Percentiles rank a stretch among this genome's conserved stretches.
These are phyloP conservation scores for Penicillium sumatraense DNA, from an alignment of 2,329 filamentous ascomycete genomes.

Conservation along the genomic window DNA sequence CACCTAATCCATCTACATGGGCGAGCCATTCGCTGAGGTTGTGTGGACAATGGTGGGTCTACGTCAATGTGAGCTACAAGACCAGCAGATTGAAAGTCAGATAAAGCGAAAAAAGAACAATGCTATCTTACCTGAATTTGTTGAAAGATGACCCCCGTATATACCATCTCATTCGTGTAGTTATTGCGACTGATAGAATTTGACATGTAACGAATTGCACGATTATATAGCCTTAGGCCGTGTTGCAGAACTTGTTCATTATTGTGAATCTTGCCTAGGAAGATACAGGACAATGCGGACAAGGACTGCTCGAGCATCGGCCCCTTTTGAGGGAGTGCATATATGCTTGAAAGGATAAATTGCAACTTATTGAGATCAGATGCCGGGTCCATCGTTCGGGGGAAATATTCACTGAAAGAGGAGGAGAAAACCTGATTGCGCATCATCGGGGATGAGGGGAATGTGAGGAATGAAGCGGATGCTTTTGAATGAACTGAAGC, in stretches of 20 bases:
- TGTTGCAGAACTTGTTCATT: conserved; percentile 8
- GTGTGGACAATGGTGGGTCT: conserved; percentile 5
- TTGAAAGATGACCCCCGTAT: conserved; percentile 6
- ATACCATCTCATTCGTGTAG: conserved; percentile 6
- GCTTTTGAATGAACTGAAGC: neutral
- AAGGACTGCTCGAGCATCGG: conserved; percentile 6
- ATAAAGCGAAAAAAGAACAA: neutral
- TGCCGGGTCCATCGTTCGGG: neutral
- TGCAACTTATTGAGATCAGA: neutral
- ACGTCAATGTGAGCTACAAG: neutral
- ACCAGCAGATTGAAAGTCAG: neutral
- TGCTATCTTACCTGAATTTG: neutral
- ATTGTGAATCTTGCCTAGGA: conserved; percentile 10
- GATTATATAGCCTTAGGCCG: conserved; percentile 8
- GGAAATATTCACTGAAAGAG: neutral
- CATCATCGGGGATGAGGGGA: neutral
- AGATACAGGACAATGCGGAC: conserved; percentile 8
- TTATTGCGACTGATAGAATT: conserved; percentile 2
- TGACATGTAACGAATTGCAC: conserved; percentile 4
- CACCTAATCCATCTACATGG: conserved; percentile 6
- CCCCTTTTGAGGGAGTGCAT: neutral
- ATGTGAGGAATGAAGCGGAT: neutral
- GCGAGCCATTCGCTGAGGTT: conserved; percentile 1
- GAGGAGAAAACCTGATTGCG: neutral
- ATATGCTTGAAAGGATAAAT: neutral